phyloP scores from a whole-genome alignment of 805 yeast species.

The Candida golubevii region DNA sequence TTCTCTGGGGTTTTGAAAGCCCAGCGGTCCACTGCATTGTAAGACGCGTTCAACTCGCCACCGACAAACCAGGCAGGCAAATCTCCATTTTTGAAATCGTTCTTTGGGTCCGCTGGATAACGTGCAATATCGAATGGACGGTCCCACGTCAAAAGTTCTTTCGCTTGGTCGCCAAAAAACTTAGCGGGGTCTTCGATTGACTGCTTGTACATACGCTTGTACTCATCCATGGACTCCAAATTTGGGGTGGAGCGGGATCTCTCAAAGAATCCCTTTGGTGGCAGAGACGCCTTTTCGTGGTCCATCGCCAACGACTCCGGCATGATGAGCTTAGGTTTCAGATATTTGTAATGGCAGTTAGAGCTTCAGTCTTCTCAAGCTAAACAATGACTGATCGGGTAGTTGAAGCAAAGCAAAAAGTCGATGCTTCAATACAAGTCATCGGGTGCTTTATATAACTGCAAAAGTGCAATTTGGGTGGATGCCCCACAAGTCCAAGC shows the following conservation, averaged over 20 bases:
- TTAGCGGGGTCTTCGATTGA: constrained; percentile 75
- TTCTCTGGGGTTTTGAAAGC: constrained; percentile 85
- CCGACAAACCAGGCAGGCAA: constrained; percentile 85
- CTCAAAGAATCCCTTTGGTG: constrained; percentile 19
- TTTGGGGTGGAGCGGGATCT: constrained; percentile 13
- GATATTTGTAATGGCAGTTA: no score
- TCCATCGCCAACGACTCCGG: constrained; percentile 19
- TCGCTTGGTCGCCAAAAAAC: constrained; percentile 78
- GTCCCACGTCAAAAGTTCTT: constrained; percentile 73
- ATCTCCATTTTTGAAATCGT: constrained; percentile 56
- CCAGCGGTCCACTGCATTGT: constrained; percentile 94
- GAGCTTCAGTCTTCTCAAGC: no score
- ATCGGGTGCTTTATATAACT: no score
- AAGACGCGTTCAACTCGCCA: constrained; percentile 89
- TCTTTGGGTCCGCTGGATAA: constrained; percentile 53
- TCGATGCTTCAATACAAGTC: no score
- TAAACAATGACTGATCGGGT: no score
- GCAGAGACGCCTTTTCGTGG: constrained; percentile 19
- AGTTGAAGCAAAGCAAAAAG: no score
- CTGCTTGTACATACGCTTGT: constrained; percentile 53
- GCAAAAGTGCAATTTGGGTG: background rate
- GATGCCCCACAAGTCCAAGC: constrained; percentile 7
- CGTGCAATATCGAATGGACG: constrained; percentile 64
- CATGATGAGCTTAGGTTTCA: constrained; percentile 3
- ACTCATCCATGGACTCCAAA: constrained; percentile 15